phyloP scores from a whole-genome alignment of 371 early-diverging fungal genomes.

The Blakeslea trispora region DNA sequence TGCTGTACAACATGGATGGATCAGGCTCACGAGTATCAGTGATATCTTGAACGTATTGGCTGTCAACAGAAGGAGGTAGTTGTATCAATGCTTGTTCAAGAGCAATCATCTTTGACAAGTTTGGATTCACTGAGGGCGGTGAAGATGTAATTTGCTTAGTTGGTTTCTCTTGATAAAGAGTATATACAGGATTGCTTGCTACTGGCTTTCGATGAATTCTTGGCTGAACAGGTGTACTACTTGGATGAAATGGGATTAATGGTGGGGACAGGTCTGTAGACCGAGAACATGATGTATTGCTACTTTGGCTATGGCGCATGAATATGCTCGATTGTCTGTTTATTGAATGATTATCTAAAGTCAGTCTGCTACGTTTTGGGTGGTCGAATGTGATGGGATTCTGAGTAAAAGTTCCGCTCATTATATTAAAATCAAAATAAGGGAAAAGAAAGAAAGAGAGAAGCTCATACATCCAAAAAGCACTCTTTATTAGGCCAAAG shows the following conservation, averaged over 20 bases:
- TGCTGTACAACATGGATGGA: background rate
- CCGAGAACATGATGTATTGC: background rate
- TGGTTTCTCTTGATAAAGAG: background rate
- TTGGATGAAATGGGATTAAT: background rate
- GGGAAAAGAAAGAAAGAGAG: background rate
- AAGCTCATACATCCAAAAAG: background rate
- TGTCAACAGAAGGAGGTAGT: background rate
- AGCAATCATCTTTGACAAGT: no score
- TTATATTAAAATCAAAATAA: background rate
- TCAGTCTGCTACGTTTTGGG: no score
- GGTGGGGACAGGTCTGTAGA: slow-evolving; percentile 1
- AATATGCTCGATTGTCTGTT: background rate
- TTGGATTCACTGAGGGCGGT: background rate
- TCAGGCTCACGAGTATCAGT: slow-evolving; percentile 21
- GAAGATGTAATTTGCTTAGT: slow-evolving; percentile 9
- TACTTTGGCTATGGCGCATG: slow-evolving; percentile 4
- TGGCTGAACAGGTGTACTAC: background rate
- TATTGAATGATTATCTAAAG: no score
- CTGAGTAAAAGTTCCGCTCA: background rate
- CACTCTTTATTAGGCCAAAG: background rate
- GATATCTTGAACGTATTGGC: background rate
- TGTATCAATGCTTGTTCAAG: no score
- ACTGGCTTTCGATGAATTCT: slow-evolving; percentile 26
- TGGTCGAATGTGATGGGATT: no score
- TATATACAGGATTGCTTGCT: slow-evolving; percentile 9